Base-by-base conservation (phyloP, 2,329 filamentous ascomycete genomes). In the Aspergillus calidoustus region DNA sequence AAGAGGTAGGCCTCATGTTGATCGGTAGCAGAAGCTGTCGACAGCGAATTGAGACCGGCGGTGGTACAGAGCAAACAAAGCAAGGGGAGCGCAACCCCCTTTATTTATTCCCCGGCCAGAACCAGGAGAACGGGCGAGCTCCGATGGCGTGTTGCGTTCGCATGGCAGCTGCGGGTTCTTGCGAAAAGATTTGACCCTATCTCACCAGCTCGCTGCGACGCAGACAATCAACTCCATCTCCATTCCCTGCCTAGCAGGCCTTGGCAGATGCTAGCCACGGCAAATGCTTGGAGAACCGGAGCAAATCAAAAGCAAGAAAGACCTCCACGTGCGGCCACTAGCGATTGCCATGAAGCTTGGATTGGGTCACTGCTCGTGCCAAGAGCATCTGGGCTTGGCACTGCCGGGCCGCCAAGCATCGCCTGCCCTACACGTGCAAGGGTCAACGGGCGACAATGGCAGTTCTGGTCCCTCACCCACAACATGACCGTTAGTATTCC, bases 1-100 rank as follows among this genome's bases (percentile, higher is more conserved):
- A 53, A 34, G 65, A 67, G 13, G 67, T 48, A 54, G 66, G 44
- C 63, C 69, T 73, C 74, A 75, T 76, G 17, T 41, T 64, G 57
- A 61, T 22, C 31, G 43, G 44, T 54, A 43, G 9, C n/a, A 23
- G 44, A 38, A 34, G 41, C 52, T 52, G 41, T 50, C 54, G 54
- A 54, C 41, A 17, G 48, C 13, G n/a, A 28, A 51, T 23, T 44
- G 41, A 58, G 34, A 51, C 52, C 63, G 53, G 63, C 48, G 56
- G 41, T 38, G 49, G 50, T 54, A 54, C 41, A 65, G 56, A 31
- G 49, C 55, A 52, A 52, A 54, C 46, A 23, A 51, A 43, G 30
- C 28, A 49, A 34, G 41, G 22, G 57, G 38, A 23, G 46, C 46
- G 44, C 19, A 43, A 19, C 6, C 30, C 28, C 44, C 43, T 61